phyloP scores from a whole-genome alignment of 768 basidiomycete genomes.

The Goffeauzyma gilvescens region DNA sequence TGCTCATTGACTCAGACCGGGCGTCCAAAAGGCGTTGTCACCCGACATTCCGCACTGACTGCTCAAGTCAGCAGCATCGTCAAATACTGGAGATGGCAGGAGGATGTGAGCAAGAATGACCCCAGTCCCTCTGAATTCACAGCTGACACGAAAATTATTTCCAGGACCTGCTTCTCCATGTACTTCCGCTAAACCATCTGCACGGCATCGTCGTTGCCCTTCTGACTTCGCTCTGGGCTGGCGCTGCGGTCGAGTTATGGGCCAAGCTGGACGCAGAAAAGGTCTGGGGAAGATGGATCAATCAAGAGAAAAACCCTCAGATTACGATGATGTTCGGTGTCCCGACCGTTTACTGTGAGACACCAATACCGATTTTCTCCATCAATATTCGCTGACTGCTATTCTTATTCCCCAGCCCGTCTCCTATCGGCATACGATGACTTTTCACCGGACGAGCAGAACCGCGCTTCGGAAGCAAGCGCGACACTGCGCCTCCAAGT shows the following conservation, averaged over 20 bases:
- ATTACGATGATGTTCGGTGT: slow-evolving; percentile 27
- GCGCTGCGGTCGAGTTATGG: slow-evolving; percentile 25
- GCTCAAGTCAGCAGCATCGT: slow-evolving; percentile 12
- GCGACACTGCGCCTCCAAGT: slow-evolving; percentile 18
- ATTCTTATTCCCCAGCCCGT: slow-evolving; percentile 9
- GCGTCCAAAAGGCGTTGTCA: slow-evolving; percentile 16
- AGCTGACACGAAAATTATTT: no score
- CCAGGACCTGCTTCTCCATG: slow-evolving; percentile 12
- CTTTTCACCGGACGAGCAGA: slow-evolving; percentile 10
- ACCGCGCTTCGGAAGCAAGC: slow-evolving; percentile 16
- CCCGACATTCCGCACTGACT: slow-evolving; percentile 13
- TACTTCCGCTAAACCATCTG: slow-evolving; percentile 23
- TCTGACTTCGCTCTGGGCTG: slow-evolving; percentile 21
- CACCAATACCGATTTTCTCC: not conserved
- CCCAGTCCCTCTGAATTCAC: no score
- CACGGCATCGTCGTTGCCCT: slow-evolving; percentile 26
- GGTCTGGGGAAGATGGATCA: slow-evolving; percentile 24
- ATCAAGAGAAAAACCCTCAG: slow-evolving; percentile 11
- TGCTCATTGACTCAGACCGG: slow-evolving; percentile 12
- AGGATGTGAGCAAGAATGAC: slow-evolving; percentile 1
- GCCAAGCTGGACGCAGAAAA: slow-evolving; percentile 19
- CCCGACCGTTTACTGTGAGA: slow-evolving; percentile 23
- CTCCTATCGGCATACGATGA: slow-evolving; percentile 13
- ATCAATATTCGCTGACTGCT: not conserved
- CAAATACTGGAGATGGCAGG: slow-evolving; percentile 13